Conservation (phyloP, 257 asterid genomes). For the Penstemon barbatus region DNA sequence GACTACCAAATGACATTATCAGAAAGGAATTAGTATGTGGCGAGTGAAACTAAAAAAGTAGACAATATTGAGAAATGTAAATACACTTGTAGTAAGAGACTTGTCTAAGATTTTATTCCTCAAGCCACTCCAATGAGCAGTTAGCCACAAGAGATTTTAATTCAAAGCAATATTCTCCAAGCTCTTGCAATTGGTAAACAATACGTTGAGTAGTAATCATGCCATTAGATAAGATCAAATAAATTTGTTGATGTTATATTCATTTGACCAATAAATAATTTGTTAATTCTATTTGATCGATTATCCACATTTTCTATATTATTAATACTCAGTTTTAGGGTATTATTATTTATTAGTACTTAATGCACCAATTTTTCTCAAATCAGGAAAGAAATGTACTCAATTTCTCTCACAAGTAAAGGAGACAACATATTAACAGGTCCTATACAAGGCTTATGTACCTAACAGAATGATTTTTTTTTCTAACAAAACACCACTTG, state of each 20-base stretch:
- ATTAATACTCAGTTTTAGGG: too few species aligned
- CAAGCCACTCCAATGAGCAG: neutral
- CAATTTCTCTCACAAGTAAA: too few species aligned
- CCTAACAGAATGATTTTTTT: too few species aligned
- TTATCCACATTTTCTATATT: too few species aligned
- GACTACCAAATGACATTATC: slow-evolving; percentile 10
- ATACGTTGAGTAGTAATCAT: neutral
- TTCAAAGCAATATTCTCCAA: neutral
- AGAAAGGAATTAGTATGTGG: neutral
- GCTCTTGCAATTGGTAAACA: neutral
- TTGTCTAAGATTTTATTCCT: slow-evolving; percentile 2
- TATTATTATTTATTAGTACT: too few species aligned
- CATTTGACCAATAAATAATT: neutral
- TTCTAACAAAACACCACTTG: too few species aligned
- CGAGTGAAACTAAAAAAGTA: neutral
- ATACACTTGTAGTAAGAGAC: slow-evolving; percentile 14
- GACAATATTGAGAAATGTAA: neutral
- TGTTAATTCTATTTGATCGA: neutral
- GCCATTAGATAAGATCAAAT: neutral
- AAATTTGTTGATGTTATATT: neutral
- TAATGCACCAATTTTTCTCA: too few species aligned
- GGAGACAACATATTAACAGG: too few species aligned
- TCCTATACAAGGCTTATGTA: too few species aligned
- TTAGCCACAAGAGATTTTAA: neutral
- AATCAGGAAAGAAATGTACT: too few species aligned